Evolutionary conservation across 805 yeast species (phyloP), one percentile per base, ranked within the genome.

Genomic region (Ogataea pilisensis): DNA sequence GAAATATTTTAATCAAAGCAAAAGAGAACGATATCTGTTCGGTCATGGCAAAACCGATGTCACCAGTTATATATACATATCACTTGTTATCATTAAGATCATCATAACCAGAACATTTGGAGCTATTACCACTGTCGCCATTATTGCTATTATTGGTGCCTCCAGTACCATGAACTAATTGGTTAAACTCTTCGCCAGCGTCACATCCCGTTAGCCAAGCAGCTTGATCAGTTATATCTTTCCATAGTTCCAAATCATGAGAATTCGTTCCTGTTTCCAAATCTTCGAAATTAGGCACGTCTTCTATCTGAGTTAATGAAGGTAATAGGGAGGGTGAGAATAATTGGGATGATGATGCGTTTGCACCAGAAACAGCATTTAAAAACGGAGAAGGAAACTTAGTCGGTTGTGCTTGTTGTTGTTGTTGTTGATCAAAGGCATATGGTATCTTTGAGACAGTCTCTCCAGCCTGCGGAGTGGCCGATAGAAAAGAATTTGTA

Each of bases 151-250:
- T 21, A 22, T 26, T 24, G 26, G 38, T 34, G 24, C 5, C 13
- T 24, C 20, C 26, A 14, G 29, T 29, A 26, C 29, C 21, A 12
- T 44, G 41, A 11, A 51, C 46, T 18, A 57, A 40, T 16, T 50
- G 42, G 30, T 46, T 48, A 31, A 70, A 60, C 35, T 68, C 75
- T 28, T 65, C 69, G 17, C 65, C 64, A 14, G 59, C 62, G 34
- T 68, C 76, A 42, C 73, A 74, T 42, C 74, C 75, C 2, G 61
- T 53, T 41, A 85, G 60, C 95, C 95, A 85, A 49, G 76, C 80
- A 0, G 90, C 90, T 52, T 83, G 87, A 52, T 75, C 76, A 0
- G 89, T 78, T 41, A 85, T 80, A 47, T 84, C 90, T 54, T 77
- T 80, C 95, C 95, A 85, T 25, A 85, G 62, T 45, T 81, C 72